Evolutionary conservation across 148 eudicot species (phyloP), one percentile per base, ranked within the genome.

Genomic region (Cornus suecica): DNA sequence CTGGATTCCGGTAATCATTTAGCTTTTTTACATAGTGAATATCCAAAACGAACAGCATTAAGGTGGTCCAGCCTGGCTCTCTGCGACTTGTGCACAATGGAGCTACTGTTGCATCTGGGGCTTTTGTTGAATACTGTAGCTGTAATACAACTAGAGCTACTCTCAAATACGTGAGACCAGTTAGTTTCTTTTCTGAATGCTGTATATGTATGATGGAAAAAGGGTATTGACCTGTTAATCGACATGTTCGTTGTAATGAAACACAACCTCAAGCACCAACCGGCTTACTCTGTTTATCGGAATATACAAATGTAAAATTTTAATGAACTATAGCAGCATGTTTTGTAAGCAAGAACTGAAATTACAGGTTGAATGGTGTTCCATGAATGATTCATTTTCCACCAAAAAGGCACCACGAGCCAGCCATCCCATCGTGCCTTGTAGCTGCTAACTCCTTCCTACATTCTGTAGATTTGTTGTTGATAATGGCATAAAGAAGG

Each of bases 1-100:
- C 91, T 27, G 92, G 92, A 32, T 84, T 82, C 68, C 83, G 92
- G 81, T 88, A 80, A 84, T 73, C 16, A 20, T 63, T 51, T 4
- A 68, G 24, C 24, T 10, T 18, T 58, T 6, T 5, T 58, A 25
- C 23, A 22, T 22, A 24, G 9, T 58, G 24, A 58, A 58, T 22
- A 22, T n/a, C 20, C 62, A 58, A 20, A 22, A 52, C 20, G 1
- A 58, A 58, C 62, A 58, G 25, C 25, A 10, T 58, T 22, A n/a
- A 20, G 25, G 62, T 58, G 62, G 8, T 18, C 62, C 9, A 2
- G 62, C 14, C 18, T 52, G 2, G 13, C 14, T 18, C 1, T 58
- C 24, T 1, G 25, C 7, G 4, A 14, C 62, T 58, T 58, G 9
- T 58, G 9, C 62, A 58, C 62, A 20, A 22, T 6, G 62, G 62